Evolutionary conservation across 257 asterid species (phyloP), one percentile per base, ranked within the genome.

Genomic region (Perilla frutescens): DNA sequence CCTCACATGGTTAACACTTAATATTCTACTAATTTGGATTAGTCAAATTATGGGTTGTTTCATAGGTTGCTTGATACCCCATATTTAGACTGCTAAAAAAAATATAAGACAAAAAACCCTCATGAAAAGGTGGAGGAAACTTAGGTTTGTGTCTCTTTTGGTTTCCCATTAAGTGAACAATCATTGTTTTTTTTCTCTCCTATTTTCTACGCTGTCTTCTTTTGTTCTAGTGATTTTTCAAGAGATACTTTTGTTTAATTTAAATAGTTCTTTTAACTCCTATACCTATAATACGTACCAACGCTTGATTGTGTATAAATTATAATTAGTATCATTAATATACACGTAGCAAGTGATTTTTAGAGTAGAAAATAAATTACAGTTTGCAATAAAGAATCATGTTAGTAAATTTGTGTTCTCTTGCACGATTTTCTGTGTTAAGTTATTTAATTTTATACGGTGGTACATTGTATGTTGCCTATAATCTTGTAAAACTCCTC

Each of bases 111-210:
- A 71, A 64, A 47, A 72, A 66, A 14, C 36, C n/a, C 20, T 44
- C 75, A 58, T 59, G 37, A 77, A 78, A 67, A 50, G 74, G 75
- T 72, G 82, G 81, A 73, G 71, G 36, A 48, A 53, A 77, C 29
- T 59, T 39, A 7, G 81, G 53, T 36, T 34, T 66, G 47, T 78
- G 79, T 73, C 73, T 72, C 45, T 10, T 61, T 62, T 79, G 79
- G 86, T 82, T 81, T 79, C 78, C 86, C 70, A 36, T 72, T 54
- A n/a, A 37, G 51, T 72, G 49, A 76, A 76, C 86, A 82, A 4
- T 36, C 71, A 58, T 64, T 72, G 77, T 79, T 67, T 76, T 64
- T 71, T 65, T 70, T 60, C 49, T 59, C 59, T 70, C 51, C 31
- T 26, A 43, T 15, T 47, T 34, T 67, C 57, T 44, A 31, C 20